Evolutionary conservation across 2,329 filamentous ascomycete genomes (phyloP), one percentile per base, ranked within the genome.

Genomic region (Fusarium cicatricum): DNA sequence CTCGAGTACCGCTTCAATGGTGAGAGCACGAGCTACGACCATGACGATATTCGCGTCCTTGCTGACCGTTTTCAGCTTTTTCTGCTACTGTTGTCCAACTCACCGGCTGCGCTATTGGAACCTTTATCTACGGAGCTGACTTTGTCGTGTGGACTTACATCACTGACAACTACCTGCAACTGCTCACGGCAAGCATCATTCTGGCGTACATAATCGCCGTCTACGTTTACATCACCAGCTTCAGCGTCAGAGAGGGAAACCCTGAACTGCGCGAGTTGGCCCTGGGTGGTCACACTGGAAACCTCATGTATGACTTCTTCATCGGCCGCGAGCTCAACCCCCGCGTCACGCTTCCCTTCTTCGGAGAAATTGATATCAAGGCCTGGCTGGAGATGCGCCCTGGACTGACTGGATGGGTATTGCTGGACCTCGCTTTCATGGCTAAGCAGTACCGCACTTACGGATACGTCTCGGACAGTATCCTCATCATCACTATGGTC

Each of bases 311-410:
- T 74, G 93, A 97, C 75, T 97, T 91, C 84, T 97, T 91, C 75
- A 97, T 97, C 60, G 93, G 93, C n/a, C 90, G 93, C 16, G 93
- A 97, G 72, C 86, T 97, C 51, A 97, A 97, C 76, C 93, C 93
- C 3, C 90, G 92, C 38, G 74, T 95, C 52, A 85, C 82, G 0
- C 76, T 96, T 14, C 92, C 92, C 0, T 73, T 95, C 34, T 80
- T 96, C 56, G 91, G 91, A 57, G 89, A 91, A 59, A 81, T 97
- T 47, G 93, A 97, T 68, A 90, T 97, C 77, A 97, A 97, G 75
- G 82, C 86, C 19, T 97, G 88, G 76, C 89, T 90, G 72, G 93
- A 97, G 74, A 83, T 97, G 72, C 87, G 93, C 8, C 92, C 93
- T 0, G 93, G 93, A 28, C 82, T 97, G 77, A 83, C 95, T 3